Evolutionary conservation across 2,329 filamentous ascomycete genomes (phyloP), one percentile per base, ranked within the genome.

Genomic region (Xylariaceae sp.): DNA sequence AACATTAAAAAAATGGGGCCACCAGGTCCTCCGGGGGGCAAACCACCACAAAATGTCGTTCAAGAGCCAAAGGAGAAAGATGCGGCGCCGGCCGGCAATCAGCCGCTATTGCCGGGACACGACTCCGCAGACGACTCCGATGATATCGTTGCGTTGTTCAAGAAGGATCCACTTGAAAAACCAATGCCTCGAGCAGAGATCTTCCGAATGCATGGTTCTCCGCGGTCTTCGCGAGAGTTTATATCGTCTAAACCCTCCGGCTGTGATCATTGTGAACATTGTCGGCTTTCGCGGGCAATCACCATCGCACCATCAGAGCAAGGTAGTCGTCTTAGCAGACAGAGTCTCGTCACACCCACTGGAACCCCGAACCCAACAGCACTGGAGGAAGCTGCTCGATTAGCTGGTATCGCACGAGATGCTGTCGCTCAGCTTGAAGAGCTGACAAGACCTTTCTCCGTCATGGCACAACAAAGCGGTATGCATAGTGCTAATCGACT

Each of bases 1-100:
- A 75, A 66, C 46, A 72, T 81, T 47, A 80, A 79, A 65, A 71
- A 68, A 39, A 50, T 40, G 6, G 48, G 53, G n/a, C 53, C 46
- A 9, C 30, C 46, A 9, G 41, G 22, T 11, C 15, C 38, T 32
- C 35, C 37, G 4, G 41, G 24, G 18, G 38, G 34, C 15, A 38
- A 38, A 13, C 26, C 41, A 13, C 11, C 31, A 32, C 34, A 9
- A n/a, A 32, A 29, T 35, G 13, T 28, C 31, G 13, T 9, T 42
- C 26, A 11, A 13, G 34, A 6, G 12, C 39, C 9, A 34, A 43
- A 26, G 34, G 37, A 38, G 9, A 28, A 37, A 13, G 44, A 43
- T 22, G 35, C 37, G 17, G 34, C 39, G n/a, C 34, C 39, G 7
- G 37, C 24, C 4, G 43, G 42, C 16, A 17, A 37, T 9, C 39